Base-by-base conservation (phyloP, 192 early-diverging fungal genomes). In the Dimargaris verticillata region DNA sequence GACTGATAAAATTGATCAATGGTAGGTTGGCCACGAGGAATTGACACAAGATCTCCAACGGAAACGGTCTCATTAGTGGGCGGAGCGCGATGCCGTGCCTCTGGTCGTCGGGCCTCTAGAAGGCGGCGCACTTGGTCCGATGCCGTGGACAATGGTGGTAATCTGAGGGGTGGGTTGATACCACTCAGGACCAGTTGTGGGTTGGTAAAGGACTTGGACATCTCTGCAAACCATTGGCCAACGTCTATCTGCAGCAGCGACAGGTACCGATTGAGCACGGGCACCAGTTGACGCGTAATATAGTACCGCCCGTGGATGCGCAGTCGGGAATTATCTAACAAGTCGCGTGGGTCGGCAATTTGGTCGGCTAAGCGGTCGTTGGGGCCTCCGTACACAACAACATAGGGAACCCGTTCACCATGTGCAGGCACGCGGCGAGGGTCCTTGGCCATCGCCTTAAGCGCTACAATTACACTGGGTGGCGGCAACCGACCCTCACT, bases 401-500 rank as follows among this genome's bases (percentile, higher is more conserved):
- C 78, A 61, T 87, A 95, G 1, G 94, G 91, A 22, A 95, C 85
- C 13, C 94, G 78, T 64, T 95, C 90, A 4, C 87, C 88, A 63
- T 89, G 81, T 60, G 91, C 83, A 2, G 92, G 91, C 67, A 85
- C 91, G 0, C 84, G 70, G 0, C 86, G 69, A n/a, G 73, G 76
- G 67, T 93, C 88, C 11, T 65, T 45, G 43, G 73, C 66, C 81
- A 93, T 89, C 33, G 68, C 72, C 26, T 80, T 69, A n/a, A 64
- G 72, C 52, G 82, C 75, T 28, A 94, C 72, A n/a, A 80, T 65
- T 13, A 83, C 90, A 9, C 88, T 83, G 12, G 87, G 85, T 24
- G 88, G 84, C 33, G 81, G 78, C 0, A 83, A 64, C 7, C 73
- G 76, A 12, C 68, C 70, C 2, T 67, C 75, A 47, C 75, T 84